phyloP scores from a whole-genome alignment of 2,329 filamentous ascomycete genomes.

The Fusarium irregulare region DNA sequence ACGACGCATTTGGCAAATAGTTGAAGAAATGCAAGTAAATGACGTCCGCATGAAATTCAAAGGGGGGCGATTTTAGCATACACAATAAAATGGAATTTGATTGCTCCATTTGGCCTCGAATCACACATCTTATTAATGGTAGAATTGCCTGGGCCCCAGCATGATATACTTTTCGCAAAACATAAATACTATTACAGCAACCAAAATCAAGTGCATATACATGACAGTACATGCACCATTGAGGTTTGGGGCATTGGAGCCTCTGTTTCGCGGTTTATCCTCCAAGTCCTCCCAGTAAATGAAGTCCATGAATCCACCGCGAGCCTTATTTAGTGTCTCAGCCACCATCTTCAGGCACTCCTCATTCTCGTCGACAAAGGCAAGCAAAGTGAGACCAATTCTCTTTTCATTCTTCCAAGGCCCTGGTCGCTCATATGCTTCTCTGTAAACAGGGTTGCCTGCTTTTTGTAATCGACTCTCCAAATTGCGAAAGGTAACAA shows the following conservation, averaged over 20 bases:
- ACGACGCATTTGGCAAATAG: neutral
- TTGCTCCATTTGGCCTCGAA: no score
- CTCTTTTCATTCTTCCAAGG: neutral
- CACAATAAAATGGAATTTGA: no score
- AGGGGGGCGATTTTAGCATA: no score
- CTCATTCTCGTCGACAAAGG: slow-evolving; percentile 5
- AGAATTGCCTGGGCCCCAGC: no score
- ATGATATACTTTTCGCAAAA: no score
- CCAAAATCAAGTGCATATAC: no score
- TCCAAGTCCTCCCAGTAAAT: slow-evolving; percentile 33
- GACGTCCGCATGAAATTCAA: neutral
- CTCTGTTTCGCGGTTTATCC: neutral
- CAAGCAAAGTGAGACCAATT: slow-evolving; percentile 6
- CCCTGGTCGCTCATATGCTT: neutral
- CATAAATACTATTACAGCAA: no score
- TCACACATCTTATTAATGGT: no score
- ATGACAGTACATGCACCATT: no score
- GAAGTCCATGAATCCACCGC: slow-evolving; percentile 12
- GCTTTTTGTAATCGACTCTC: slow-evolving; percentile 44
- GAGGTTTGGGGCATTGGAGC: no score
- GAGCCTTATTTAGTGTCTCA: slow-evolving; percentile 3
- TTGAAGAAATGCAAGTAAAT: neutral
- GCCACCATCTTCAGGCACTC: slow-evolving; percentile 21
- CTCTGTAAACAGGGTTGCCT: no score
- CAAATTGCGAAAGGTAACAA: slow-evolving; percentile 44